Conservation (phyloP, 2,329 filamentous ascomycete genomes). For the Hawksworthiomyces lignivorus region DNA sequence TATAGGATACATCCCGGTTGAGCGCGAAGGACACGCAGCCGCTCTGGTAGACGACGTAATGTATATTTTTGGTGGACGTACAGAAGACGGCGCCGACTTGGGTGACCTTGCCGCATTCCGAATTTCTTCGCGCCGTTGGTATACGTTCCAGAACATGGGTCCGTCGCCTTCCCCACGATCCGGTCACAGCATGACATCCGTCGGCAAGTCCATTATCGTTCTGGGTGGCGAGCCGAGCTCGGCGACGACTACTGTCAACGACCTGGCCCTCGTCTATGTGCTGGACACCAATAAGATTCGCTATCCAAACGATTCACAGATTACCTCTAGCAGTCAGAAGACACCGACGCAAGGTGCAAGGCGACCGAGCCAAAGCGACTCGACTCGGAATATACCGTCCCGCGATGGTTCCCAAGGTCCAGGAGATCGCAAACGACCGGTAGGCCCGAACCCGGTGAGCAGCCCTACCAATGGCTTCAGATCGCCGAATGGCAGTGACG, state of each 20-base stretch:
- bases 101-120: conserved; percentile 81
- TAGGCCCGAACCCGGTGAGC: conserved; percentile 27
- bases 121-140: conserved; percentile 80
- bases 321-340: conserved; percentile 23
- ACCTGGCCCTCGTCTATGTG: conserved; percentile 83
- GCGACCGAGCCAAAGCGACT: conserved; percentile 26
- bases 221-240: conserved; percentile 92
- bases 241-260: conserved; percentile 68
- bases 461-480: conserved; percentile 34
- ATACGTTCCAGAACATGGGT: conserved; percentile 99
- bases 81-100: conserved; percentile 84
- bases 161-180: conserved; percentile 88
- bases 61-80: conserved; percentile 97
- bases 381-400: conserved; percentile 31
- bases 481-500: conserved; percentile 32
- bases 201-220: conserved; percentile 86
- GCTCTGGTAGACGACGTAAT: conserved; percentile 94
- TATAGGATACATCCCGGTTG: conserved; percentile 92
- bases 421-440: conserved; percentile 40
- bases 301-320: conserved; percentile 72
- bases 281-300: conserved; percentile 94
- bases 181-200: conserved; percentile 95
- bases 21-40: conserved; percentile 89
- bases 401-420: conserved; percentile 47
- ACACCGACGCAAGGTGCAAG: conserved; percentile 14